phyloP scores from a whole-genome alignment of 495 filamentous ascomycete species.

The Podospora sp. region DNA sequence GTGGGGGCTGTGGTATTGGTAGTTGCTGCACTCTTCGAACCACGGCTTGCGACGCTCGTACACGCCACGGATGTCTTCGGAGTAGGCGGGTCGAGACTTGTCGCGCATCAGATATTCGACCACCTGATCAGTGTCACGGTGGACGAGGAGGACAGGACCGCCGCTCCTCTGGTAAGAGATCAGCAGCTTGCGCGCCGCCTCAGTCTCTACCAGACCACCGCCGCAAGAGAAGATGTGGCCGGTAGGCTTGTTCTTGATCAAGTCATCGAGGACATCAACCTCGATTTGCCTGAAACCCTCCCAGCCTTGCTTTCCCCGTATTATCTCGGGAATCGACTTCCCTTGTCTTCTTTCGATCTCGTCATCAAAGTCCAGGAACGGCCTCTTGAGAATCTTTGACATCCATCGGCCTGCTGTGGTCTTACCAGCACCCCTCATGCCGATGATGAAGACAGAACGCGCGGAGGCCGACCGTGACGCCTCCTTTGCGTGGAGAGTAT shows the following conservation, averaged over 20 bases:
- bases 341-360: slow-evolving; percentile 75
- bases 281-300: slow-evolving; percentile 85
- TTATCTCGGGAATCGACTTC: slow-evolving; percentile 82
- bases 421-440: slow-evolving; percentile 97
- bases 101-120: slow-evolving; percentile 90
- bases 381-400: slow-evolving; percentile 68
- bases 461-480: slow-evolving; percentile 42
- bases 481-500: slow-evolving; percentile 40
- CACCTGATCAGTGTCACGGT: slow-evolving; percentile 83
- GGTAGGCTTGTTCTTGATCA: slow-evolving; percentile 71
- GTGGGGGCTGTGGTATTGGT: slow-evolving; percentile 84
- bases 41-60: slow-evolving; percentile 90
- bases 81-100: slow-evolving; percentile 89
- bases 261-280: slow-evolving; percentile 68
- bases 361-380: slow-evolving; percentile 83
- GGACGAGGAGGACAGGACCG: slow-evolving; percentile 86
- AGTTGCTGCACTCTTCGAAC: slow-evolving; percentile 93
- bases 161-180: slow-evolving; percentile 72
- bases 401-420: slow-evolving; percentile 90
- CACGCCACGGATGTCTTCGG: slow-evolving; percentile 90
- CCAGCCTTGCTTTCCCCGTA: slow-evolving; percentile 75
- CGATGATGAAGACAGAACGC: slow-evolving; percentile 87
- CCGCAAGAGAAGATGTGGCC: slow-evolving; percentile 90
- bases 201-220: slow-evolving; percentile 88
- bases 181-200: slow-evolving; percentile 77